Evolutionary conservation across 306 rosid genomes (phyloP).

Genomic region (Vigna hirtella): DNA sequence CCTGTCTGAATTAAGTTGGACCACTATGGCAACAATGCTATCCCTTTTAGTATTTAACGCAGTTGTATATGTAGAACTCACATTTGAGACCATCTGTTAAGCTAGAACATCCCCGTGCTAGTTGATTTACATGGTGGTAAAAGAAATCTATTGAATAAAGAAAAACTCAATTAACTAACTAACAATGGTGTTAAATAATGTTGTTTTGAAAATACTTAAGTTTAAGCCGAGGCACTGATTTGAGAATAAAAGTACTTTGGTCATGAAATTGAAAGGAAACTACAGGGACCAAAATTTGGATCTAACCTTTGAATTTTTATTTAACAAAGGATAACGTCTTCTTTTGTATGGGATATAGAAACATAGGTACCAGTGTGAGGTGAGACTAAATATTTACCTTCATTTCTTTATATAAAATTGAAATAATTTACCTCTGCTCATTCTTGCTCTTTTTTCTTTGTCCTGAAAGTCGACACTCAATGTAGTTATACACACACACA

Average conservation of each 20-base stretch:
- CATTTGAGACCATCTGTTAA: too few species aligned
- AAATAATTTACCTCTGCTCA: neutral
- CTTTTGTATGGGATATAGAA: neutral
- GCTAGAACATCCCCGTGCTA: neutral
- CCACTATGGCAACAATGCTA: too few species aligned
- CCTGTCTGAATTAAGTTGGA: too few species aligned
- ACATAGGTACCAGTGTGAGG: neutral
- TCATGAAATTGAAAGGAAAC: neutral
- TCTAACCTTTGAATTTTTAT: neutral
- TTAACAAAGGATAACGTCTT: conserved; percentile 10
- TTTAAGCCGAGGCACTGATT: conserved; percentile 1
- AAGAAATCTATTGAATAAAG: neutral
- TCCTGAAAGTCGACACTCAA: neutral
- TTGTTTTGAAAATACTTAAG: neutral
- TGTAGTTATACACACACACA: neutral
- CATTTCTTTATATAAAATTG: neutral
- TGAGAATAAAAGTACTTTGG: neutral
- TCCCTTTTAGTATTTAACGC: too few species aligned
- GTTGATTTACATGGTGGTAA: too few species aligned
- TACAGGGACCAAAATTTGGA: neutral
- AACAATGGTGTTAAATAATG: neutral
- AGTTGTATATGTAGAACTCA: too few species aligned
- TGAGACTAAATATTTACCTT: conserved; percentile 20
- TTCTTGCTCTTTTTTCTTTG: neutral
- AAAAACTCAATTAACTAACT: conserved; percentile 1